Base-by-base conservation (phyloP, 2,329 filamentous ascomycete species). In the Neonectria faginata region DNA sequence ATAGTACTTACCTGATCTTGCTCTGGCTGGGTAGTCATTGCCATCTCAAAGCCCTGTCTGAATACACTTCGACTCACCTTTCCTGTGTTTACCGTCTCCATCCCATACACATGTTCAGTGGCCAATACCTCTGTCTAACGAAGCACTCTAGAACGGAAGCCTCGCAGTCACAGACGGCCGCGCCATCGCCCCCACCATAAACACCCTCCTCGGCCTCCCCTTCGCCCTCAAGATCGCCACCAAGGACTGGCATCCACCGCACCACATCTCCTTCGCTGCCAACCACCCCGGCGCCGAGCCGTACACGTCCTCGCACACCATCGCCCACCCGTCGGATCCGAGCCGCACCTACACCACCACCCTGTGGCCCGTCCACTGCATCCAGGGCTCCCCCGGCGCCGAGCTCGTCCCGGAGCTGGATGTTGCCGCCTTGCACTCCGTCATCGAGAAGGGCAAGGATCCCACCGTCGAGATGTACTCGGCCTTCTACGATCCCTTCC, bases 291-390 rank as follows among this genome's bases (percentile, higher is more conserved):
- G 86, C 73, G 90, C 91, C 73, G 78, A 82, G 65, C 88, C 95
- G 0, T 97, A 92, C 77, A 82, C 85, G 36, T 91, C 91, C 42
- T 81, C 79, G 33, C 82, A 88, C 56, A 88, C 82, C 3, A 89
- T 97, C 74, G 75, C 76, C 57, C 92, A 94, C 79, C 92, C 92
- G 1, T 70, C 80, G 68, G 88, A 92, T 78, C 77, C 86, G 5
- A 72, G 82, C 9, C 88, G 92, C 76, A 84, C 81, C 25, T 90
- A 93, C 80, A 78, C 82, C 44, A 90, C 90, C 59, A 84, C 88
- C 42, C 85, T 99, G 10, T 99, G 96, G 96, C 96, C 96, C 0
- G 87, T 88, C 22, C 96, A 99, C 81, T 98, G 96, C 80, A 86
- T 98, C 9, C 90, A 93, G 74, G 83, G 83, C 48, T 92, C 92